Conservation (phyloP, 2,329 filamentous ascomycete species). For the Aschersonia sp. region DNA sequence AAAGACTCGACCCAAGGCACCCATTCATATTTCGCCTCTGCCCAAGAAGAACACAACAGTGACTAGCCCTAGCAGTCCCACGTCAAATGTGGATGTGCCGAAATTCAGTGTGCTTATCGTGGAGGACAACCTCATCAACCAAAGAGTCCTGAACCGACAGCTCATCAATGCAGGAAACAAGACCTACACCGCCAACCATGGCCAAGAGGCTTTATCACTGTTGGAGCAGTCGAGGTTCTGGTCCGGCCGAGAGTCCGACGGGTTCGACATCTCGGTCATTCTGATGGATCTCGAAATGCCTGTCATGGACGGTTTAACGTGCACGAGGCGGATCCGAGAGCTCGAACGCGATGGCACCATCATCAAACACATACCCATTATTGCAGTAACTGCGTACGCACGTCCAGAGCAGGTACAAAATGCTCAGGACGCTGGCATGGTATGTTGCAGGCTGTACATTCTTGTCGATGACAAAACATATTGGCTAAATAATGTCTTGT, state of each 20-base stretch:
- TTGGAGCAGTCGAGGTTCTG: conserved; percentile 41
- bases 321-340: conserved; percentile 54
- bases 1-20: not conserved
- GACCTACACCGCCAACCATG: conserved; percentile 50
- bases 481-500: too few species aligned
- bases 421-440: conserved; percentile 59
- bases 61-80: not conserved
- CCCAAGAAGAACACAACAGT: not conserved
- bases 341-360: conserved; percentile 48
- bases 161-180: conserved; percentile 44
- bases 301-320: conserved; percentile 67
- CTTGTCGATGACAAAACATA: too few species aligned
- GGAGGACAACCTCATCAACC: conserved; percentile 54
- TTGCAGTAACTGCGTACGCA: conserved; percentile 72
- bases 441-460: conserved; percentile 22
- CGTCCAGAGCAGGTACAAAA: conserved; percentile 57
- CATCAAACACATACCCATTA: conserved; percentile 54
- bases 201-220: conserved; percentile 43
- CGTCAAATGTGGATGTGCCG: conserved; percentile 7
- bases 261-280: conserved; percentile 47
- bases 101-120: conserved; percentile 45
- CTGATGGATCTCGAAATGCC: conserved; percentile 77
- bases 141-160: conserved; percentile 46
- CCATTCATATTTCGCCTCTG: not conserved
- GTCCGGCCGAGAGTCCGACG: conserved; percentile 27